A percentile compares a stretch with the other conserved stretches of the same genome.
These are phyloP conservation scores for Straminergon stramineum DNA, from an alignment of 225 moss, liverwort and hornwort genomes.

Conservation along the genomic window DNA sequence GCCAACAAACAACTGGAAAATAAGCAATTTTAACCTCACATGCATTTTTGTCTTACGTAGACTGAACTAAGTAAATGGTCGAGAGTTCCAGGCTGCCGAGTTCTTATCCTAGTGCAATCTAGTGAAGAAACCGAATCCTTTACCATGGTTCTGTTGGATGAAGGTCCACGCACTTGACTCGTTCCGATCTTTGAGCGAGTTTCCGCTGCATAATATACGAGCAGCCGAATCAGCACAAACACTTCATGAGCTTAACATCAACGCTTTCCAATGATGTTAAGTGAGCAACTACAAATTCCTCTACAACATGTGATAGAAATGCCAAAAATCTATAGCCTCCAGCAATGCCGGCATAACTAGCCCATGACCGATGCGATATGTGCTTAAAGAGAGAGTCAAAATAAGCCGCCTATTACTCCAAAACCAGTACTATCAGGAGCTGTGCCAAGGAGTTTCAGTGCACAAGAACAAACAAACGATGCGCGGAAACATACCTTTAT, in stretches of 20 bases:
- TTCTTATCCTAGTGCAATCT: background rate
- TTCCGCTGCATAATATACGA: slow-evolving; percentile 48
- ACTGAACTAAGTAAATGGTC: background rate
- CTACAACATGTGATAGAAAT: background rate
- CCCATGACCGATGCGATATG: background rate
- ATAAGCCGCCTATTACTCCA: background rate
- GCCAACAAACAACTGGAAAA: background rate
- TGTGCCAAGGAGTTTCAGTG: background rate
- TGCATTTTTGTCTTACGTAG: background rate
- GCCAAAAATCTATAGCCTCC: background rate
- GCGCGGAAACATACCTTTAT: slow-evolving; percentile 31
- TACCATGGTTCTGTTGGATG: slow-evolving; percentile 99
- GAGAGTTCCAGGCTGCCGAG: background rate
- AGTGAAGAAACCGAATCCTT: background rate
- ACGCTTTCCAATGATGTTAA: background rate
- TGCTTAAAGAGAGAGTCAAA: background rate
- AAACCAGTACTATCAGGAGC: background rate
- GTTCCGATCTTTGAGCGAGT: slow-evolving; percentile 95
- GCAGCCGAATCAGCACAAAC: background rate
- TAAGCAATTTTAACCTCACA: background rate
- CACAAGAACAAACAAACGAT: background rate
- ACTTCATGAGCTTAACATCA: background rate
- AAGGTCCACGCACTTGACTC: slow-evolving; percentile 94
- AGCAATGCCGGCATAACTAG: background rate
- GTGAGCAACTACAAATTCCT: background rate